phyloP scores from a whole-genome alignment of 306 rosid genomes.

The Hippophae tibetana region DNA sequence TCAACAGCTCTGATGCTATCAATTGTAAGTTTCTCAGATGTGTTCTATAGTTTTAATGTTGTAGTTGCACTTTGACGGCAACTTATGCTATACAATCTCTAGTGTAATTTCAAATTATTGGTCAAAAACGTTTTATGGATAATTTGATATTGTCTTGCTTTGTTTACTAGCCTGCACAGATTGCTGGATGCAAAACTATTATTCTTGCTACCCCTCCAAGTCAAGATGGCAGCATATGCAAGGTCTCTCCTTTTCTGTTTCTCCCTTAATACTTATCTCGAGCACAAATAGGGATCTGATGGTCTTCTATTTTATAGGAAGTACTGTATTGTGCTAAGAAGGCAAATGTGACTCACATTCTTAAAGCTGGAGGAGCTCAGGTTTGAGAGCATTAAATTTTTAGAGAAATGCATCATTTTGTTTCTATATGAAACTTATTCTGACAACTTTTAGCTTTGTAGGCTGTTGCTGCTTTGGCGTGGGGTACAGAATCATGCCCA shows the following conservation, averaged over 20 bases:
- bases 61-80: no score
- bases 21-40: constrained; percentile 53
- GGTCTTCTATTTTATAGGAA: constrained; percentile 42
- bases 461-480: constrained; percentile 97
- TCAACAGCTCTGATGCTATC: constrained; percentile 98
- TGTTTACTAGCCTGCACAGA: constrained; percentile 75
- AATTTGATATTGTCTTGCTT: constrained; percentile 20
- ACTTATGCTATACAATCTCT: no score
- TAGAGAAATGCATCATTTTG: no score
- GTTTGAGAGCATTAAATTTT: constrained; percentile 16
- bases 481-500: constrained; percentile 98
- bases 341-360: constrained; percentile 96
- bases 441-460: constrained; percentile 21
- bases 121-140: constrained; percentile 1
- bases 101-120: no score
- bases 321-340: constrained; percentile 96
- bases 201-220: constrained; percentile 93
- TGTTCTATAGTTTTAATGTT: constrained; percentile 1
- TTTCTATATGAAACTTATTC: no score
- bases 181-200: constrained; percentile 85
- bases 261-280: no score
- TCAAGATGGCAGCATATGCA: constrained; percentile 76
- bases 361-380: constrained; percentile 99
- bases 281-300: constrained; percentile 13
- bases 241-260: constrained; percentile 32